Evolutionary conservation across 2,329 filamentous ascomycete species (phyloP).

Genomic region (Cordyceps farinosa): DNA sequence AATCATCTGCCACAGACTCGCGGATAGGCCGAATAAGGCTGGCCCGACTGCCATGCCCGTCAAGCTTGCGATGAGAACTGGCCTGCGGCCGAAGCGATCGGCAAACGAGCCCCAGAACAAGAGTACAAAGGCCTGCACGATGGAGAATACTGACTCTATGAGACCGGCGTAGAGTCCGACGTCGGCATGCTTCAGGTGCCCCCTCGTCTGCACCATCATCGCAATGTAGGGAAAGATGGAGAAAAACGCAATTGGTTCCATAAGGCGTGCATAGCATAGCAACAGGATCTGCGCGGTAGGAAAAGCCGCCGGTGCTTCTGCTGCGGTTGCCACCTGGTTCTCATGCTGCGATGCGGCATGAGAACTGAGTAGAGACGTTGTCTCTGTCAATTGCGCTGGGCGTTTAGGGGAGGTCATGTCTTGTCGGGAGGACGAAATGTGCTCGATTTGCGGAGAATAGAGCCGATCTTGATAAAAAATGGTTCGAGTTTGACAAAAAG

Average conservation of each 20-base stretch:
- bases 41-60: constrained; percentile 59
- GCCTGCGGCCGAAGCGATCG: constrained; percentile 69
- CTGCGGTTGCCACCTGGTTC: too few relatives aligned
- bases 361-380: too few relatives aligned
- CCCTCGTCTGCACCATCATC: constrained; percentile 68
- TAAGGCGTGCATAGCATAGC: constrained; percentile 67
- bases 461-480: too few relatives aligned
- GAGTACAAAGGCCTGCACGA: constrained; percentile 75
- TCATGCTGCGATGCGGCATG: too few relatives aligned
- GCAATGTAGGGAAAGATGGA: constrained; percentile 78
- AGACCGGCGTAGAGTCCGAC: constrained; percentile 76
- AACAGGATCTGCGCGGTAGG: constrained; percentile 56
- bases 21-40: constrained; percentile 65
- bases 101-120: constrained; percentile 62
- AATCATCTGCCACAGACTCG: constrained; percentile 67
- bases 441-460: too few relatives aligned
- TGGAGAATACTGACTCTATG: constrained; percentile 69
- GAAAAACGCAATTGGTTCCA: constrained; percentile 78
- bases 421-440: too few relatives aligned
- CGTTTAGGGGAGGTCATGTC: too few relatives aligned
- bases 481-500: too few relatives aligned
- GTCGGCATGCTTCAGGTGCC: constrained; percentile 56
- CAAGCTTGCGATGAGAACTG: constrained; percentile 65
- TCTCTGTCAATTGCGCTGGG: too few relatives aligned
- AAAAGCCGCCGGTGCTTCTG: background rate